Conservation (phyloP, 2,329 filamentous ascomycete genomes). For the Colletotrichum godetiae region DNA sequence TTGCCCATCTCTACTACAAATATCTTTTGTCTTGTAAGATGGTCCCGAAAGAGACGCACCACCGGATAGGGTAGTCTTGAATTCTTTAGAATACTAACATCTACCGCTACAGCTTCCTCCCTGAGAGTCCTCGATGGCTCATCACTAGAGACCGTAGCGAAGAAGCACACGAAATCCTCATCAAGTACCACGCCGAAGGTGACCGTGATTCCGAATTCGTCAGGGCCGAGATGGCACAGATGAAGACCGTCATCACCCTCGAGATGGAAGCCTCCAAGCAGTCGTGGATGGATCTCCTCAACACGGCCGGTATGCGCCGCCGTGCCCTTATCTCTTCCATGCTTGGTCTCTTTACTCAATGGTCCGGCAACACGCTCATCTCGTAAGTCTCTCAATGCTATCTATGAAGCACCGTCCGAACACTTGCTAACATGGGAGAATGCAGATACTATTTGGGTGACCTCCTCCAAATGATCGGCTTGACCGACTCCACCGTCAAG, state of each 20-base stretch:
- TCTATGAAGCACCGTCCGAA: neutral
- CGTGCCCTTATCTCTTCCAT: conserved; percentile 60
- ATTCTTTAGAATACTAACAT: too few relatives aligned
- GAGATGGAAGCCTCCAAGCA: conserved; percentile 64
- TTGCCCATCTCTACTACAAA: conserved; percentile 53
- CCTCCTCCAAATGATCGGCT: conserved; percentile 58
- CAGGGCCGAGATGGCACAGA: conserved; percentile 70
- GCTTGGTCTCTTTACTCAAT: conserved; percentile 65
- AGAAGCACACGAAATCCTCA: conserved; percentile 46
- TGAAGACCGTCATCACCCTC: conserved; percentile 65
- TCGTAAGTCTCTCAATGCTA: conserved; percentile 40
- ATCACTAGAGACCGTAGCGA: conserved; percentile 45
- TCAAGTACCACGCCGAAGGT: conserved; percentile 63
- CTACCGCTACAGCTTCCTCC: conserved; percentile 41
- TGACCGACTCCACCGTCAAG: conserved; percentile 52
- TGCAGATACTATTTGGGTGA: conserved; percentile 57
- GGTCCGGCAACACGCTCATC: conserved; percentile 63
- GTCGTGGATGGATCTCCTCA: conserved; percentile 65
- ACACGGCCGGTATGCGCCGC: conserved; percentile 61
- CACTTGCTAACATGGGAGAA: neutral
- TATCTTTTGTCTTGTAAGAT: conserved; percentile 53
- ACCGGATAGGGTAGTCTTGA: too few relatives aligned
- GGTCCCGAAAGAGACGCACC: too few relatives aligned
- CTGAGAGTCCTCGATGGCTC: conserved; percentile 49
- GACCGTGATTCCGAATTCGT: conserved; percentile 62